Base-by-base conservation (phyloP, 768 basidiomycete genomes). In the Leccinum disarticulatum region DNA sequence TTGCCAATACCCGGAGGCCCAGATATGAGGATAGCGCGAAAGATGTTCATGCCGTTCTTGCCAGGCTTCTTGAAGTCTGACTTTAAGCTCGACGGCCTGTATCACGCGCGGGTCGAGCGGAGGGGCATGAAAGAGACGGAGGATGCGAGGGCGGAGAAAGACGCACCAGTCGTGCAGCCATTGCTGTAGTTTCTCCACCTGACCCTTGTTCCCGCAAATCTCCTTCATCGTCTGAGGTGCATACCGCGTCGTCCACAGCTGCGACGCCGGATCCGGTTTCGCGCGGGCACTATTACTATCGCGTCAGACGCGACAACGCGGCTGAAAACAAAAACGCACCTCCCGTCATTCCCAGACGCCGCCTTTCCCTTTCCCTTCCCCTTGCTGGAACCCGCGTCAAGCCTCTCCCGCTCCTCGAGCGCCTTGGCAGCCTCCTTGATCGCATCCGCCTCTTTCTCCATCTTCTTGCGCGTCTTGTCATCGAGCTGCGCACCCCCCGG, bases 1-100 rank as follows among this genome's bases (percentile, higher is more conserved):
- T 98, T 99, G 25, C 96, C 97, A 54, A 98, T 97, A 8, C 97
- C 97, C 15, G 97, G 97, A 2, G 95, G 86, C 0, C 97, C 97
- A 2, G 92, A 92, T 61, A 98, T 88, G 64, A 99, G 77, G 1
- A 98, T 82, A 5, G 93, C 94, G 25, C 94, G 87, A 73, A 81
- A 96, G 7, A 87, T 76, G 65, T 93, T 93, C 88, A 90, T 90
- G 0, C 84, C 92, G 60, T 83, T 86, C 76, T 95, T 95, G 0
- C 97, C 97, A 1, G 94, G 94, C 67, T 95, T 97, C 76, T 93
- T 98, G 77, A 98, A 98, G 1, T 81, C 84, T 0, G 79, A 78
- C 60, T 90, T 90, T 65, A 87, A 71, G 66, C 85, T 91, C 55
- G 78, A 77, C 14, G 87, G 78, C 95, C 95, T 98, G 49, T 14